Evolutionary conservation across 1,284 basidiomycete genomes (phyloP), one percentile per base, ranked within the genome.

Genomic region (Hemileia vastatrix): DNA sequence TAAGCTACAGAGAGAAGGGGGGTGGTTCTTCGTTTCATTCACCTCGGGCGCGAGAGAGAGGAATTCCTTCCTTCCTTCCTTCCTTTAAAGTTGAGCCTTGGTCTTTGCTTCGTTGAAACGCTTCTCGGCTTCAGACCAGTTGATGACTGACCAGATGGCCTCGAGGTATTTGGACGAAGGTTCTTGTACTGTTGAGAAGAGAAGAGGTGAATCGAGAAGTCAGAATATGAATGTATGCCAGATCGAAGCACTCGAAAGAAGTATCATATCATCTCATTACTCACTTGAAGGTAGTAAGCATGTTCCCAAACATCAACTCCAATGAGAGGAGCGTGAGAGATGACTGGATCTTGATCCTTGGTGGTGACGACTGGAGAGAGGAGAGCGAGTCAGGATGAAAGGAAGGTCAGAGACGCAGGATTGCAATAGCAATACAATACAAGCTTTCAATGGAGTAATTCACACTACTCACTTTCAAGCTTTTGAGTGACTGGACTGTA

Each of bases 301-400:
- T 91, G 90, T 77, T 90, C 88, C 93, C 94, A 96, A 73, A 96
- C 88, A 78, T 98, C 94, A 68, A 97, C 86, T 64, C 94, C 94
- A 73, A 98, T 84, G 74, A 98, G 85, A 45, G 94, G 92, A 40
- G 83, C 81, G 78, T 93, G 89, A 77, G 80, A 74, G 68, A 95
- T 82, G 58, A 97, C 80, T 55, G 94, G 94, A 77, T 98, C 94
- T 80, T 98, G 94, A 81, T 98, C 96, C 44, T 90, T 80, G 31
- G 94, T 96, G 44, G 91, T 93, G 62, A 87, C 65, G 13, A 70
- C 68, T 65, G 58, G n/a, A 27, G 4, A 13, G n/a, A n/a, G n/a
- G n/a, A n/a, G n/a, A n/a, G 5, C 36, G 32, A 44, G 23, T 4
- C 23, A 23, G 55, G 19, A 27, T 27, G 27, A 27, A 27, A n/a